Conservation (phyloP, 306 rosid species). For the Prunus kanzakura region DNA sequence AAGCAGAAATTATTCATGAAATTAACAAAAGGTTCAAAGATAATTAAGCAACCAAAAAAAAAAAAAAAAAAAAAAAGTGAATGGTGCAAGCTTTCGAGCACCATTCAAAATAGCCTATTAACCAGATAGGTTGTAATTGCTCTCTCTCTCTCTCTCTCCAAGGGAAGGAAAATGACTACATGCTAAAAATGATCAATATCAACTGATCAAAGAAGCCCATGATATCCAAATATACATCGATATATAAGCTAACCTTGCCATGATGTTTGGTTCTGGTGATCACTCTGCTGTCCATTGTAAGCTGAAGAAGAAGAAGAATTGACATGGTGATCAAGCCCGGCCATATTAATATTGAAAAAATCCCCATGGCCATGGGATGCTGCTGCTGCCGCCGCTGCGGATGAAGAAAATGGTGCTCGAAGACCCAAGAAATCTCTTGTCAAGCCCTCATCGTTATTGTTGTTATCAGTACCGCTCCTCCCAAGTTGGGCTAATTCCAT, state of each 20-base stretch:
- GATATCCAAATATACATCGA: background rate
- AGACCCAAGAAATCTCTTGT: conserved; percentile 77
- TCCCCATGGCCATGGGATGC: conserved; percentile 25
- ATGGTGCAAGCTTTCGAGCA: conserved; percentile 11
- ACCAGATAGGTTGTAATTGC: conserved; percentile 6
- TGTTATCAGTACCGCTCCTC: background rate
- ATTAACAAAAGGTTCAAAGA: background rate
- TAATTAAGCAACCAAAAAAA: background rate
- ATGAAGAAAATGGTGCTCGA: conserved; percentile 28
- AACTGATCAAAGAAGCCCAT: background rate
- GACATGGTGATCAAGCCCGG: conserved; percentile 38
- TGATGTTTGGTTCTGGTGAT: conserved; percentile 41
- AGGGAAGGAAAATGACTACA: background rate
- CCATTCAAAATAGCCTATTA: conserved; percentile 8
- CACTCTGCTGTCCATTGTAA: conserved; percentile 30
- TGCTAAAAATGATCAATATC: background rate
- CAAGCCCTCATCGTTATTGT: conserved; percentile 32
- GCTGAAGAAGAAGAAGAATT: conserved; percentile 29
- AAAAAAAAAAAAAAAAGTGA: background rate
- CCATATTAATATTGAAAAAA: conserved; percentile 37
- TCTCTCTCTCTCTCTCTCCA: background rate
- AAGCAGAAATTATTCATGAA: background rate
- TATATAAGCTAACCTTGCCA: conserved; percentile 43
- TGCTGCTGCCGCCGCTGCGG: background rate
- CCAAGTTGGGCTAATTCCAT: background rate